Evolutionary conservation across 495 filamentous ascomycete genomes (phyloP), one percentile per base, ranked within the genome.

Genomic region (Penicillium herquei): DNA sequence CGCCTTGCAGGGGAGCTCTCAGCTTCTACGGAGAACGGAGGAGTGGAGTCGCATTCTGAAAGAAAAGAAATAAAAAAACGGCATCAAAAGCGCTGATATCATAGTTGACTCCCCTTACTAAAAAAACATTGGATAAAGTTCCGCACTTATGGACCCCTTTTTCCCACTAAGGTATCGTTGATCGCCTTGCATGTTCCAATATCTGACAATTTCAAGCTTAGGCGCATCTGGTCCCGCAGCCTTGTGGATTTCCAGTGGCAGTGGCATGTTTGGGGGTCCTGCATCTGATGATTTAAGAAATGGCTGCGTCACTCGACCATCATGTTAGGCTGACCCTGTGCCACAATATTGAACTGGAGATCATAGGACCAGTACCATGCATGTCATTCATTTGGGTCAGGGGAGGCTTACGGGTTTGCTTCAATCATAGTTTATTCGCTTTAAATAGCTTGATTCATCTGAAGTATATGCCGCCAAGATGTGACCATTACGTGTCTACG

Each of bases 1-100:
- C 57, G 55, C 61, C 61, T 66, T 64, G 64, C 61, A 64, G 50
- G 54, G 55, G 49, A 55, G 52, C 55, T 58, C 50, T 55, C 52
- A 65, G 58, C 54, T 64, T 21, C 33, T n/a, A 26, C 21, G 21
- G 21, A 26, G 21, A 26, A 26, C 21, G 21, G 21, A 26, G 21
- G 1, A 39, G 61, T 67, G 64, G 64, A 64, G 61, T 59, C 52
- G 21, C 16, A 21, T 35, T 48, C 35, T 18, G 21, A 21, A 7
- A 13, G 4, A 30, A 8, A n/a, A 6, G 18, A 14, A 10, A n/a
- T n/a, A n/a, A 32, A 16, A 39, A 21, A 41, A 14, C 47, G 14
- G 32, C 43, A n/a, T 32, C 2, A n/a, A 26, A 26, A 26, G 21
- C 51, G 41, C 47, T 62, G 54, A 62, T 62, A 55, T 62, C 52